Base-by-base conservation (phyloP, 805 yeast genomes). In the Barnettozyma botsteinii region DNA sequence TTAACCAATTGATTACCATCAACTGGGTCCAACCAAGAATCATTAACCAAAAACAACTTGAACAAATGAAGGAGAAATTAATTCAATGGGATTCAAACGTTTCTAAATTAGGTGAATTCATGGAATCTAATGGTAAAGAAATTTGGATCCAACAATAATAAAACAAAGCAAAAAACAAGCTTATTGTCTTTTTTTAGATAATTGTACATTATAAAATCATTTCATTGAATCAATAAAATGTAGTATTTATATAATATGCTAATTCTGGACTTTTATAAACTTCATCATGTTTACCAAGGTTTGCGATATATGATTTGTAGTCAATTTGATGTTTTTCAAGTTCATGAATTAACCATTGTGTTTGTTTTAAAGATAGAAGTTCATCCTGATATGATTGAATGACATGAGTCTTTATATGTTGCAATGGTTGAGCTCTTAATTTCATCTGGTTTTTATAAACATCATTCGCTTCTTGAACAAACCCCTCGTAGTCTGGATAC, bases 1-100 rank as follows among this genome's bases (percentile, higher is more conserved):
- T 88, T 31, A 75, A 77, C 36, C 77, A 81, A 60, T 67, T 81
- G 12, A 84, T 93, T 41, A 79, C 82, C 25, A 79, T 93, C 35
- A 79, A 84, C 21, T 93, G 98, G 98, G 81, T 91, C 46, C 98
- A 93, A 69, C 98, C 98, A 43, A 75, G 98, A 55, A 85, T 88
- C 40, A 81, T 93, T 73, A 86, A 86, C 55, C 70, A 69, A 47
- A 76, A 75, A 32, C 98, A 93, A 69, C 83, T 91, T 43, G 74
- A 70, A 42, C 71, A 72, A 32, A 86, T 93, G 84, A 78, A 79
- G 49, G 70, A 72, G 38, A 83, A 85, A 53, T 73, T 93, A 56
- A 69, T 70, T 21, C 71, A 69, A 37, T 93, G 99, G 99, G 81
- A 84, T 51, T 60, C 62, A 40, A 80, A 80, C 51, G 97, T 91